These are phyloP conservation scores for Rutidosis leptorrhynchoides DNA, from an alignment of 129 eudicot genomes.

Conservation along the genomic window DNA sequence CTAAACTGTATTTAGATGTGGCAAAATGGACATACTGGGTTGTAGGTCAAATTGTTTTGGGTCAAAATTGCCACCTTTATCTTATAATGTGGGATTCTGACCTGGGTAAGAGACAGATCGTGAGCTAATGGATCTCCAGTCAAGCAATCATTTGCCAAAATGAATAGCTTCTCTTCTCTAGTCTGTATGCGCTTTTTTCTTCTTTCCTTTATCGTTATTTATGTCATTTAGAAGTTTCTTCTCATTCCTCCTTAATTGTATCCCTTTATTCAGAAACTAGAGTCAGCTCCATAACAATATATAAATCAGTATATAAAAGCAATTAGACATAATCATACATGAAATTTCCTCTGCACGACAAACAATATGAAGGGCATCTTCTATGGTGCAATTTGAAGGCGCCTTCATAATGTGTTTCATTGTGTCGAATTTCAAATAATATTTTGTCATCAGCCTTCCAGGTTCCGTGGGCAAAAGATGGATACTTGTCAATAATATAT, in stretches of 20 bases:
- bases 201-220: constrained; percentile 85
- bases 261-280: constrained; percentile 56
- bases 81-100: constrained; percentile 23
- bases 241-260: constrained; percentile 95
- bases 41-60: too few relatives aligned
- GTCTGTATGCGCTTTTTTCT: constrained; percentile 92
- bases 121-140: constrained; percentile 92
- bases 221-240: constrained; percentile 90
- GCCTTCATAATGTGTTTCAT: constrained; percentile 94
- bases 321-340: constrained; percentile 48
- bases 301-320: not conserved
- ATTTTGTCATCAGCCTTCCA: constrained; percentile 95
- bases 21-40: too few relatives aligned
- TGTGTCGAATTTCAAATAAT: constrained; percentile 87
- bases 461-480: constrained; percentile 57
- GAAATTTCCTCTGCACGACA: constrained; percentile 90
- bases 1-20: not conserved
- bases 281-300: constrained; percentile 28
- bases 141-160: constrained; percentile 92
- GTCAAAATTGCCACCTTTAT: not conserved
- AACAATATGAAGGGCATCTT: constrained; percentile 77
- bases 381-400: constrained; percentile 70
- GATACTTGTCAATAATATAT: constrained; percentile 9
- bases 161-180: constrained; percentile 92
- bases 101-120: constrained; percentile 92